These are phyloP conservation scores for Edaphochlamys debaryana DNA, from an alignment of 139 green algal genomes.

Conservation along the genomic window DNA sequence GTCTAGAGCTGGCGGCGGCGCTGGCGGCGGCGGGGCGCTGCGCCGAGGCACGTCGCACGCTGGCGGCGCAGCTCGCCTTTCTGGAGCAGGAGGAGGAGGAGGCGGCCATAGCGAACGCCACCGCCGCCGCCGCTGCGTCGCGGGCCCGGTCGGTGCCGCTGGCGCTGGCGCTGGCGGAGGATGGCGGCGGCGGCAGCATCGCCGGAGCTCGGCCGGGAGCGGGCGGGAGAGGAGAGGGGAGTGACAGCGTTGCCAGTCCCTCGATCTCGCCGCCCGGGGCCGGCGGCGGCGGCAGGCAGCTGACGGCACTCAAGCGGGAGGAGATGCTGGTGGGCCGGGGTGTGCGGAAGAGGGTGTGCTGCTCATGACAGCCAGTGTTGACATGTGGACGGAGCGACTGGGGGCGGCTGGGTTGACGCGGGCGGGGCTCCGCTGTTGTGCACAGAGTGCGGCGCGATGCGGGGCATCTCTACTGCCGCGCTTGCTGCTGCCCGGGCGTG, in stretches of 20 bases:
- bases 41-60: not conserved
- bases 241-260: too few relatives aligned
- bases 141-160: not conserved
- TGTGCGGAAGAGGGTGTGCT: not conserved
- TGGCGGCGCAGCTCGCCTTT: not conserved
- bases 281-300: not conserved
- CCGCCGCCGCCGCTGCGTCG: too few relatives aligned
- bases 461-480: too few relatives aligned
- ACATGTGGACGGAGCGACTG: not conserved
- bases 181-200: not conserved
- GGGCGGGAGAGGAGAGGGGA: not conserved
- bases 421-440: not conserved
- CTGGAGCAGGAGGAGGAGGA: not conserved
- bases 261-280: too few relatives aligned
- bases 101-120: too few relatives aligned
- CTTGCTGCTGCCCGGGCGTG: too few relatives aligned
- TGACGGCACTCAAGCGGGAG: conserved; percentile 4
- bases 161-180: too few relatives aligned
- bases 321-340: conserved; percentile 4
- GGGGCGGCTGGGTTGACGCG: too few relatives aligned
- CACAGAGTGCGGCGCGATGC: too few relatives aligned
- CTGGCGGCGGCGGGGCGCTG: not conserved
- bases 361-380: too few relatives aligned
- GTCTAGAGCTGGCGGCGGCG: not conserved
- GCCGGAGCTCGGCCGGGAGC: not conserved